A percentile compares a stretch with the other conserved stretches of the same genome.
phyloP scores from a whole-genome alignment of 2,329 filamentous ascomycete genomes.

The Aspergillus sp. region DNA sequence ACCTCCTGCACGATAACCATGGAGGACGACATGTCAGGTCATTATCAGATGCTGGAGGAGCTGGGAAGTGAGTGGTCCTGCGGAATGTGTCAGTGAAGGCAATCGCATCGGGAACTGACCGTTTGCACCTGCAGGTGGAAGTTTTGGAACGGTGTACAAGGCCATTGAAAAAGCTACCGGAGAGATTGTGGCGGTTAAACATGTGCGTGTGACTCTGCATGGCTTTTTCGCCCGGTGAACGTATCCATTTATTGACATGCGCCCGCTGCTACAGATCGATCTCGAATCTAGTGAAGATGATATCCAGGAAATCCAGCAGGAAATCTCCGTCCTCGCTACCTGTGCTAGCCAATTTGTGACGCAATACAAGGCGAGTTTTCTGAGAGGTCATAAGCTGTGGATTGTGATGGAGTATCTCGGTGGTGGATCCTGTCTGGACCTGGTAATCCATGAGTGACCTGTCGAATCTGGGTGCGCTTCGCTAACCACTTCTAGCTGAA shows the following conservation, averaged over 20 bases:
- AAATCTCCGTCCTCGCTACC: conserved; percentile 92
- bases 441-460: conserved; percentile 58
- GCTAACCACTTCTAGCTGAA: conserved; percentile 64
- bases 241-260: conserved; percentile 18
- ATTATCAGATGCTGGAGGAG: conserved; percentile 95
- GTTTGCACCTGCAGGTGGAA: conserved; percentile 67
- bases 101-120: conserved; percentile 9
- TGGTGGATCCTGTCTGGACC: conserved; percentile 89
- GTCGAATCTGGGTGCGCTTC: neutral
- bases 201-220: conserved; percentile 60
- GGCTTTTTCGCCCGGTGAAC: neutral
- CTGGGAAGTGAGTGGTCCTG: conserved; percentile 72
- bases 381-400: conserved; percentile 96
- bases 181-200: conserved; percentile 94
- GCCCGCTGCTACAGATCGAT: conserved; percentile 69
- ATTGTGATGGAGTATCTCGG: conserved; percentile 99
- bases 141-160: conserved; percentile 96
- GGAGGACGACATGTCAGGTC: conserved; percentile 66
- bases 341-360: conserved; percentile 94
- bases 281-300: conserved; percentile 98
- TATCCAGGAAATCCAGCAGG: conserved; percentile 96
- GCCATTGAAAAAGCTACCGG: conserved; percentile 88
- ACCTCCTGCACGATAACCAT: conserved; percentile 28
- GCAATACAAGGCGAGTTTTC: conserved; percentile 93
- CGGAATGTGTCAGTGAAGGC: neutral